Percentiles rank a stretch among this genome's conserved stretches.
phyloP scores from a whole-genome alignment of 2,329 filamentous ascomycete species.

The Cryphonectria nitschkei region DNA sequence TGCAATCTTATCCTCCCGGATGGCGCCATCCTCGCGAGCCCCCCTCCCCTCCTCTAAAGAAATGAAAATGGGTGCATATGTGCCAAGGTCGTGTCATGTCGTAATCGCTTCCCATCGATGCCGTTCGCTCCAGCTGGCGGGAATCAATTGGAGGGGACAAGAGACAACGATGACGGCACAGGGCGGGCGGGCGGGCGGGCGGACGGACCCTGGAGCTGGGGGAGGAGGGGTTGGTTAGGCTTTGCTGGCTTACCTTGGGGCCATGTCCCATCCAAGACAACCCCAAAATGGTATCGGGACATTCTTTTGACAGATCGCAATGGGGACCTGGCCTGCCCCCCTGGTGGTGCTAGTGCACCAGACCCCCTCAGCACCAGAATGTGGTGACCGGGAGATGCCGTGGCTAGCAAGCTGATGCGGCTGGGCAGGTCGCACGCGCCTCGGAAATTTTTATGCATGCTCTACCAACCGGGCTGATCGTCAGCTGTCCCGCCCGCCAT shows the following conservation, averaged over 20 bases:
- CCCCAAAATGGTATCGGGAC: slow-evolving; percentile 11
- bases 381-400: background rate
- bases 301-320: slow-evolving; percentile 19
- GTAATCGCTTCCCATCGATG: background rate
- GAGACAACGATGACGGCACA: background rate
- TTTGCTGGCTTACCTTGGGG: background rate
- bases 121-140: background rate
- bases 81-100: background rate
- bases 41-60: background rate
- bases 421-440: slow-evolving; percentile 15
- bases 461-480: slow-evolving; percentile 23
- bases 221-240: background rate
- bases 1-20: slow-evolving; percentile 1
- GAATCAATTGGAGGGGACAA: background rate
- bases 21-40: background rate
- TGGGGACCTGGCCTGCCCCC: slow-evolving; percentile 3
- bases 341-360: slow-evolving; percentile 12
- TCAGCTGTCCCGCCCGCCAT: slow-evolving; percentile 22
- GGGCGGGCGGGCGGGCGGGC: background rate
- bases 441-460: slow-evolving; percentile 30
- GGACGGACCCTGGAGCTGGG: background rate
- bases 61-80: background rate
- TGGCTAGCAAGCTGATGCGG: slow-evolving; percentile 19
- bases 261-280: background rate
- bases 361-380: background rate